Evolutionary conservation across 1,139 yeast genomes (phyloP).

Genomic region (Debaryomyces robertsiae): DNA sequence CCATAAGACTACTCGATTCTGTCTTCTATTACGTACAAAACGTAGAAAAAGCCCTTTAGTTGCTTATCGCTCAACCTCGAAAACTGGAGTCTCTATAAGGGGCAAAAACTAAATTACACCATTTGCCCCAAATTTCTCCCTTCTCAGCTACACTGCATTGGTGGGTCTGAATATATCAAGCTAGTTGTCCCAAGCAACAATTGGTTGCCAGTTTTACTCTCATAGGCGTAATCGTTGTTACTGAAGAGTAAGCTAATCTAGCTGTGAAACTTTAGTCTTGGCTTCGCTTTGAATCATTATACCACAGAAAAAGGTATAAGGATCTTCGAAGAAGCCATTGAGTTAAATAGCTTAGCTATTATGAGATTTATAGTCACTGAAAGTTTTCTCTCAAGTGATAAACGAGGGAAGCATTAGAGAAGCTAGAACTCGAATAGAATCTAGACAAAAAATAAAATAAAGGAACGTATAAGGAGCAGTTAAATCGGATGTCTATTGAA

Average conservation of each 20-base stretch:
- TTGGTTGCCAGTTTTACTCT: conserved; percentile 21
- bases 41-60: neutral
- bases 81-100: neutral
- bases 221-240: conserved; percentile 11
- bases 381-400: too few relatives aligned
- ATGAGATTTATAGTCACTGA: too few relatives aligned
- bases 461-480: too few relatives aligned
- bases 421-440: too few relatives aligned
- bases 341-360: too few relatives aligned
- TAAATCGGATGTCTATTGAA: conserved; percentile 5
- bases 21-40: neutral
- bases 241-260: conserved; percentile 29
- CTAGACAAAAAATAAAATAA: too few relatives aligned
- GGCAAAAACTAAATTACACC: neutral
- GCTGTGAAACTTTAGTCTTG: conserved; percentile 42
- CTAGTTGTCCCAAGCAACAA: conserved; percentile 27
- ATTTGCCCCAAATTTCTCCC: neutral
- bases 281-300: conserved; percentile 73
- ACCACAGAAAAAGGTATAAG: conserved; percentile 55
- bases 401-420: too few relatives aligned
- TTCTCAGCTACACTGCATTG: neutral
- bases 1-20: neutral
- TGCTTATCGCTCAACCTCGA: conserved; percentile 7
- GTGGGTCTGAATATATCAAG: conserved; percentile 26
- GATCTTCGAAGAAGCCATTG: conserved; percentile 71